These are phyloP conservation scores for Abelmoschus esculentus DNA, from an alignment of 345 rosid species.

Conservation along the genomic window DNA sequence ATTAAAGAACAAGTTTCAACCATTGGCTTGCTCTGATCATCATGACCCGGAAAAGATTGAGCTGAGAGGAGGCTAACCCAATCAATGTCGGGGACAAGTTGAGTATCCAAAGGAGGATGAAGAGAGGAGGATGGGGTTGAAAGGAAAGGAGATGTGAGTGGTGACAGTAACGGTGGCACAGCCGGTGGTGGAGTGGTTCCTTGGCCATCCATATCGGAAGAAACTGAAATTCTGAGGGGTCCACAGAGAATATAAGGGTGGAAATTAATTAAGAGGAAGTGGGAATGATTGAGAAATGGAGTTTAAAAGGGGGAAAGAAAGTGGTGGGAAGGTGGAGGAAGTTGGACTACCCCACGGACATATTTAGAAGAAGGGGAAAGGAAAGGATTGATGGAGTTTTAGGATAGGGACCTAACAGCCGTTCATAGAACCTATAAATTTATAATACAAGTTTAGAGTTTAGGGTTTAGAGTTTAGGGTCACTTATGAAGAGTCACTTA, in stretches of 20 bases:
- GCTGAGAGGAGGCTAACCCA: constrained; percentile 46
- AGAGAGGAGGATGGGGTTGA: constrained; percentile 22
- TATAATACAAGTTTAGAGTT: too few relatives aligned
- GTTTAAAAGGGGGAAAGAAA: constrained; percentile 7
- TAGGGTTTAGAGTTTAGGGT: too few relatives aligned
- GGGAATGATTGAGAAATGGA: constrained; percentile 14
- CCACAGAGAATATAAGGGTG: constrained; percentile 1
- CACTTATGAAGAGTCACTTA: too few relatives aligned
- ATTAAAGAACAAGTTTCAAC: constrained; percentile 7
- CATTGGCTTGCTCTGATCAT: constrained; percentile 12
- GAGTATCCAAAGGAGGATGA: constrained; percentile 22
- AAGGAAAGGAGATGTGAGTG: constrained; percentile 17
- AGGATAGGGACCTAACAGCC: too few relatives aligned
- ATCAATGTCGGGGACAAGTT: constrained; percentile 29
- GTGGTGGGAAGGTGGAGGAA: constrained; percentile 33
- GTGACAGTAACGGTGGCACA: constrained; percentile 12
- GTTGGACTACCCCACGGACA: constrained; percentile 33
- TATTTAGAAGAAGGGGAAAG: too few relatives aligned
- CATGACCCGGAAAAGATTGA: constrained; percentile 7
- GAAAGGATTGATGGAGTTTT: too few relatives aligned
- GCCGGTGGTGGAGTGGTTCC: constrained; percentile 13
- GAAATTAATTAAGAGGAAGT: constrained; percentile 16
- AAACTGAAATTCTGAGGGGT: background rate
- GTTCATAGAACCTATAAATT: too few relatives aligned
- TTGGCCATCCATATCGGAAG: constrained; percentile 28